Conservation (phyloP, 768 basidiomycete species). For the Mycena vitilis region DNA sequence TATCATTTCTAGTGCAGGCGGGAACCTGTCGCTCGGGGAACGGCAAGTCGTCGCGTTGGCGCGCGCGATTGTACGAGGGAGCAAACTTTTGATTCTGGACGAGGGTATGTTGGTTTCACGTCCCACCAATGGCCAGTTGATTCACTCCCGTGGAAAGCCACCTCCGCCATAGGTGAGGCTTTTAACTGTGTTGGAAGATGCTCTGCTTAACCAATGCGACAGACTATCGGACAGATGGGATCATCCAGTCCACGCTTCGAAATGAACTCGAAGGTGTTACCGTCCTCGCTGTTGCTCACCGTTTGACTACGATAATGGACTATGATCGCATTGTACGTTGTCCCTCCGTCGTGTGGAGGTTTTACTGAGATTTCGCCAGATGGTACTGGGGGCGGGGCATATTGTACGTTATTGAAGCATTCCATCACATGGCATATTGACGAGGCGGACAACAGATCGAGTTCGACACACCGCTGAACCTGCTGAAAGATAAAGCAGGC, state of each 20-base stretch:
- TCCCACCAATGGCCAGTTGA: not conserved
- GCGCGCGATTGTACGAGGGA: conserved; percentile 66
- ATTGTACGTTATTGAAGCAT: too few species aligned
- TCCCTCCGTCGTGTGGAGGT: not conserved
- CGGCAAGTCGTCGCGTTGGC: conserved; percentile 71
- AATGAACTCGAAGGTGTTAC: conserved; percentile 57
- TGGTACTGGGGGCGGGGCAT: conserved; percentile 10
- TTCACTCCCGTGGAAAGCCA: conserved; percentile 44
- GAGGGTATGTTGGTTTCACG: conserved; percentile 50
- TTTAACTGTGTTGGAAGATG: conserved; percentile 2
- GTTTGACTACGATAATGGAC: conserved; percentile 69
- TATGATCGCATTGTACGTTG: conserved; percentile 66
- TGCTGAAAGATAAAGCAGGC: conserved; percentile 57
- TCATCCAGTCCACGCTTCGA: conserved; percentile 68
- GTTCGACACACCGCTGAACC: conserved; percentile 61
- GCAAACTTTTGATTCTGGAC: conserved; percentile 69
- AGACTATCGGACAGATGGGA: conserved; percentile 68
- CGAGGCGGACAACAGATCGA: conserved; percentile 48
- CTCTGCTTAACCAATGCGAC: not conserved
- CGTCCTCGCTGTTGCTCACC: conserved; percentile 69
- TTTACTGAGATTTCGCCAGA: not conserved
- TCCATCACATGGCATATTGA: too few species aligned
- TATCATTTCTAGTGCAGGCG: conserved; percentile 54
- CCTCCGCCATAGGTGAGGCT: conserved; percentile 54
- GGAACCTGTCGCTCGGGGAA: conserved; percentile 68